These are phyloP conservation scores for Blastobotrys raffinosifermentans DNA, from an alignment of 1,139 yeast genomes.

Conservation along the genomic window DNA sequence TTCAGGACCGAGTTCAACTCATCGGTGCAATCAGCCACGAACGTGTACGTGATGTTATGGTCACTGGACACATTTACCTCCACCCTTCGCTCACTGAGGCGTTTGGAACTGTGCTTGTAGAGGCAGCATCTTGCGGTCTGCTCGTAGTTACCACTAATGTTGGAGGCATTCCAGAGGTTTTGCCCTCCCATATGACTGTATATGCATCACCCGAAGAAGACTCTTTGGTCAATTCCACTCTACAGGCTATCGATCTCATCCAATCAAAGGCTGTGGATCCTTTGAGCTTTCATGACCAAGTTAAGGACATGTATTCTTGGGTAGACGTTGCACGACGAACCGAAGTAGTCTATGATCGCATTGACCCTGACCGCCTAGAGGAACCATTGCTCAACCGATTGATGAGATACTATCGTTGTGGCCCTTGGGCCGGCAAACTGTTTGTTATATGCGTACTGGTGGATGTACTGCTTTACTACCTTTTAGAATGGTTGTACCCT, in stretches of 20 bases:
- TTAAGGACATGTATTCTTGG: conserved; percentile 89
- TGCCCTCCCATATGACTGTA: conserved; percentile 89
- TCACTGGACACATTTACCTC: conserved; percentile 85
- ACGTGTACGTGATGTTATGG: conserved; percentile 87
- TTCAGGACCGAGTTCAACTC: conserved; percentile 82
- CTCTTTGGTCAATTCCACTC: conserved; percentile 63
- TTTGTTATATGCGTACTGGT: conserved; percentile 74
- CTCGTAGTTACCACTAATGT: conserved; percentile 92
- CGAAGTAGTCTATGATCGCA: conserved; percentile 62
- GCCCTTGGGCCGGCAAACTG: conserved; percentile 78
- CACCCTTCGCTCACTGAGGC: conserved; percentile 97
- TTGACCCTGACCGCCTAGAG: conserved; percentile 41
- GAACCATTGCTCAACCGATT: conserved; percentile 50
- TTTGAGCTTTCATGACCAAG: conserved; percentile 67
- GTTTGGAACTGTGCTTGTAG: conserved; percentile 94
- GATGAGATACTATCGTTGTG: conserved; percentile 63
- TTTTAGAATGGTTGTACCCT: conserved; percentile 72
- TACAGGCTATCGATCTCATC: conserved; percentile 56
- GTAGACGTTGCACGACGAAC: conserved; percentile 80
- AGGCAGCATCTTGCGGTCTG: conserved; percentile 95
- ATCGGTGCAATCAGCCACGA: conserved; percentile 90
- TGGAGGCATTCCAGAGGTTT: conserved; percentile 96
- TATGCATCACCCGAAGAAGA: conserved; percentile 86
- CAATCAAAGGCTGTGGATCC: conserved; percentile 61
- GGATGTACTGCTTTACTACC: conserved; percentile 57